Conservation (phyloP, 1,284 basidiomycete species). For the Moniliophthora roreri region DNA sequence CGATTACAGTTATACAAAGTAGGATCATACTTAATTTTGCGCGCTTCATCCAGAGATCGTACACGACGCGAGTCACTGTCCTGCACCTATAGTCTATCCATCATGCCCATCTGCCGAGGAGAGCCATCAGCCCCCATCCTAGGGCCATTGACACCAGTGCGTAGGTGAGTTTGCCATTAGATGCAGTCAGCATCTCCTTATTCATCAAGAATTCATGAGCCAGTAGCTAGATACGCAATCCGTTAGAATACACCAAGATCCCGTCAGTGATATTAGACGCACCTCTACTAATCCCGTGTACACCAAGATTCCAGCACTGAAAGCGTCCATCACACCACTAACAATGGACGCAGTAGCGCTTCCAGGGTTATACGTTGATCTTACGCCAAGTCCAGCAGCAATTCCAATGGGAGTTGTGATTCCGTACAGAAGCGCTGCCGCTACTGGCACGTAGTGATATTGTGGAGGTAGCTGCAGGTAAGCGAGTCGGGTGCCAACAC, state of each 20-base stretch:
- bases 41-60: background rate
- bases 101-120: conserved; percentile 85
- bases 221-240: conserved; percentile 54
- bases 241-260: conserved; percentile 4
- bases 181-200: conserved; percentile 75
- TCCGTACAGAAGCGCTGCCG: conserved; percentile 71
- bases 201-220: conserved; percentile 94
- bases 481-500: conserved; percentile 84
- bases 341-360: conserved; percentile 76
- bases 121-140: conserved; percentile 82
- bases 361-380: conserved; percentile 79
- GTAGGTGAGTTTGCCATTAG: conserved; percentile 64
- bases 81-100: background rate
- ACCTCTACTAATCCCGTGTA: conserved; percentile 93
- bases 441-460: conserved; percentile 63
- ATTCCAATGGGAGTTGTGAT: conserved; percentile 84
- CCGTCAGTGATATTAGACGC: conserved; percentile 15
- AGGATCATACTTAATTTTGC: too few species aligned
- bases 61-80: background rate
- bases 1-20: too few species aligned
- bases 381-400: conserved; percentile 83
- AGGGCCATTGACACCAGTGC: conserved; percentile 73
- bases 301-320: conserved; percentile 86
- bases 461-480: conserved; percentile 62
- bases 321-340: conserved; percentile 81